A percentile compares a stretch with the other conserved stretches of the same genome.
Conservation (phyloP, 2,329 filamentous ascomycete genomes). For the Aphanocladium album region DNA sequence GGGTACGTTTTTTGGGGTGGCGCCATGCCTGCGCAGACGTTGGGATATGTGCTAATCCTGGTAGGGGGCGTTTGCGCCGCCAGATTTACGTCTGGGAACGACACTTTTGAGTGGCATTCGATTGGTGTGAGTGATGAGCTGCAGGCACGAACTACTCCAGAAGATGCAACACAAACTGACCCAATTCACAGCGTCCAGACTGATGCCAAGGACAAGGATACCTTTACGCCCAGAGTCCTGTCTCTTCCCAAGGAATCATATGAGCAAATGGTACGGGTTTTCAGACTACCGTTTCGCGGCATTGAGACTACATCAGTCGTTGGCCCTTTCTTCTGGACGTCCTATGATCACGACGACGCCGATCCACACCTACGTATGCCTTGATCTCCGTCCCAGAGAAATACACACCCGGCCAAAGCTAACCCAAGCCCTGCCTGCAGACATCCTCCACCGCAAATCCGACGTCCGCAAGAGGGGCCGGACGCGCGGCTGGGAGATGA, state of each 20-base stretch:
- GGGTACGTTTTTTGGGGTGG: constrained; percentile 34
- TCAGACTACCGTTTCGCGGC: constrained; percentile 50
- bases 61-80: constrained; percentile 51
- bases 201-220: constrained; percentile 51
- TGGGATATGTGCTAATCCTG: neutral
- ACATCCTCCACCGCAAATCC: constrained; percentile 61
- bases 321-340: constrained; percentile 59
- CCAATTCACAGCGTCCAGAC: constrained; percentile 44
- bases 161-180: too few relatives aligned
- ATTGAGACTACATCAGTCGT: constrained; percentile 57
- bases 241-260: constrained; percentile 48
- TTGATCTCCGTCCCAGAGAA: too few relatives aligned
- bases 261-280: constrained; percentile 48
- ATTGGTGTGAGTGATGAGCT: constrained; percentile 43
- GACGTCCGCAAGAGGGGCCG: constrained; percentile 60
- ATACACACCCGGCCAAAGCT: too few relatives aligned
- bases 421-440: constrained; percentile 23
- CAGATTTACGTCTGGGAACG: constrained; percentile 35
- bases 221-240: constrained; percentile 51
- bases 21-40: neutral
- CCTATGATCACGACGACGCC: constrained; percentile 51
- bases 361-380: constrained; percentile 54
- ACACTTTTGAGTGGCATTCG: constrained; percentile 47
- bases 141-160: neutral
- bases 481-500: constrained; percentile 60